A percentile compares a stretch with the other conserved stretches of the same genome.
Conservation (phyloP, 116 monocot species). For the Thalassia testudinum region DNA sequence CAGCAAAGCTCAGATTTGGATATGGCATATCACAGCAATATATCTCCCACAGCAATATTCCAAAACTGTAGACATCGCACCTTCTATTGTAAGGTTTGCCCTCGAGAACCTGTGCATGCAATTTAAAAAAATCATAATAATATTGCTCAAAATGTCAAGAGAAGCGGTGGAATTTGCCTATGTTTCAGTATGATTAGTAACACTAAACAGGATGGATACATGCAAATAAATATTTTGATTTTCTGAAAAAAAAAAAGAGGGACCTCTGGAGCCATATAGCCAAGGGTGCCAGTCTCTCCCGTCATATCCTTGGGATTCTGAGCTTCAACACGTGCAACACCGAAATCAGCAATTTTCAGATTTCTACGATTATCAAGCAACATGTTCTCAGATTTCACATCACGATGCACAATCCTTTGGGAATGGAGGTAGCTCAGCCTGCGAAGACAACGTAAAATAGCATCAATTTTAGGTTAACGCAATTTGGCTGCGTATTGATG, state of each 20-base stretch:
- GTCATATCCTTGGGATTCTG: constrained; percentile 87
- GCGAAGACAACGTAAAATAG: background rate
- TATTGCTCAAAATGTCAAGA: background rate
- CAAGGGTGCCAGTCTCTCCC: constrained; percentile 82
- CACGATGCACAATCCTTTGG: constrained; percentile 77
- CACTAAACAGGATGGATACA: background rate
- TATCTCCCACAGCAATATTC: constrained; percentile 81
- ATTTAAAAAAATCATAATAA: background rate
- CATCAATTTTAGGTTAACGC: background rate
- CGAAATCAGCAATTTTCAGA: constrained; percentile 83
- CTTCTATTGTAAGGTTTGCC: constrained; percentile 71
- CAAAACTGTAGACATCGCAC: constrained; percentile 89
- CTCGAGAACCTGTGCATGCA: constrained; percentile 65
- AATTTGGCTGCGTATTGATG: background rate
- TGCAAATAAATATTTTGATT: background rate
- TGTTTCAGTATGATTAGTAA: background rate
- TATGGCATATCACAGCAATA: constrained; percentile 94
- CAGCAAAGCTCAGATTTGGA: constrained; percentile 63
- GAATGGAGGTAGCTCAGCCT: constrained; percentile 80
- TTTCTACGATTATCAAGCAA: constrained; percentile 49
- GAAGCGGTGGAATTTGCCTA: background rate
- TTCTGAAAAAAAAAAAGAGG: background rate
- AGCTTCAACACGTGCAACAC: constrained; percentile 85
- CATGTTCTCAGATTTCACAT: constrained; percentile 88
- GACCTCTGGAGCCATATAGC: constrained; percentile 96